phyloP scores from a whole-genome alignment of 2,329 filamentous ascomycete species.

The Fusarium sp. region DNA sequence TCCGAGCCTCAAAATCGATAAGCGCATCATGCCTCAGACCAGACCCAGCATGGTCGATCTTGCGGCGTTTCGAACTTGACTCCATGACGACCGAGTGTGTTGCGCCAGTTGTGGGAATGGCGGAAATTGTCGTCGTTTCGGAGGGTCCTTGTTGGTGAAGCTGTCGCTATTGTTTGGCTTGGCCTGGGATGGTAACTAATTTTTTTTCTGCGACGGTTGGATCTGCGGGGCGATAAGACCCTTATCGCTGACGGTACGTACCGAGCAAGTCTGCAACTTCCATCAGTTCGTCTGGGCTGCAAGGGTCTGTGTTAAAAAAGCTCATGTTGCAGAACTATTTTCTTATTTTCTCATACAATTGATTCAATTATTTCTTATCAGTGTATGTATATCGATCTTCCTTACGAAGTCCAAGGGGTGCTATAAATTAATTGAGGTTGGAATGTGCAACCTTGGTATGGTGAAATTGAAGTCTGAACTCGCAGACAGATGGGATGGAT shows the following conservation, averaged over 20 bases:
- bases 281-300: not conserved
- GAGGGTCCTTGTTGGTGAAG: slow-evolving; percentile 33
- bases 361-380: not conserved
- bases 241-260: slow-evolving; percentile 43
- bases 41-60: slow-evolving; percentile 55
- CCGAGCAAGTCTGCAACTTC: not conserved
- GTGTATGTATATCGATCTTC: not conserved
- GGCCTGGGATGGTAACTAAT: slow-evolving; percentile 24
- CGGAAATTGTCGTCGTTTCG: slow-evolving; percentile 17
- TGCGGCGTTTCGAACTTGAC: slow-evolving; percentile 60
- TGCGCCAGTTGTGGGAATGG: slow-evolving; percentile 16
- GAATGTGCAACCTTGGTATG: not conserved
- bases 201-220: slow-evolving; percentile 39
- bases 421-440: too few species aligned
- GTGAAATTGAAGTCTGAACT: not conserved
- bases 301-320: not conserved
- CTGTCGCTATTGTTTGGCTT: slow-evolving; percentile 27
- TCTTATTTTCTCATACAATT: not conserved
- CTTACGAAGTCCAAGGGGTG: not conserved
- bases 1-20: slow-evolving; percentile 56
- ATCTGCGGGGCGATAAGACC: slow-evolving; percentile 46
- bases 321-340: not conserved
- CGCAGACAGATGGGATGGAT: not conserved
- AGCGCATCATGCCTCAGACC: slow-evolving; percentile 51
- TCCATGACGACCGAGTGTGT: slow-evolving; percentile 54